Evolutionary conservation across 2,329 filamentous ascomycete species (phyloP), one percentile per base, ranked within the genome.

Genomic region (Peltaster fructicola): DNA sequence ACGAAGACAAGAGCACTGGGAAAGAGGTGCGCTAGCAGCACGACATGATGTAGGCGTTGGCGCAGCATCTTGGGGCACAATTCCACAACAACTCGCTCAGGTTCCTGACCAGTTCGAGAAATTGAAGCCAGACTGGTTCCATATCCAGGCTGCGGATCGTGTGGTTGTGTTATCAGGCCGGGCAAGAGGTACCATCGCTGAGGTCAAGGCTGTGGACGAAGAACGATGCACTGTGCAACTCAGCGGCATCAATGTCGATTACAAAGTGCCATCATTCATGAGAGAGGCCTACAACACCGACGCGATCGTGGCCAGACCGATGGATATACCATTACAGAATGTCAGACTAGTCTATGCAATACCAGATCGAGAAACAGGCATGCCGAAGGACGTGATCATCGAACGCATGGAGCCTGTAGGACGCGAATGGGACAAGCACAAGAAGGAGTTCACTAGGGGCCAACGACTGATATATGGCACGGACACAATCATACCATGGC

Each of bases 311-410:
- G 15, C 18, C 12, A 21, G 15, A 17, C 16, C 27, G 3, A n/a
- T 19, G 4, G 3, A 19, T 9, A 16, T 26, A n/a, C 63, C 75
- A 26, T 61, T 90, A 41, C 63, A 67, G 16, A 61, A 77, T 32
- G 61, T 95, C 35, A 78, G 80, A 29, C 77, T 93, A 16, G 80
- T 95, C 23, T 70, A 79, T 44, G 72, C 79, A 12, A 58, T 90
- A 26, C 59, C 60, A 24, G 68, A 88, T 47, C 61, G 68, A 9
- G 52, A 56, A 34, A 77, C 74, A 8, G 72, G 73, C 42, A 41
- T 53, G 14, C 63, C 63, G 21, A 67, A 68, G 44, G 84, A 95
- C 47, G 71, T 78, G 30, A 64, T 92, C 40, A 71, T 91, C 48
- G 68, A 79, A 45, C 63, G 77, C 47, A 56, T 88, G 28, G 61